phyloP scores from a whole-genome alignment of 2,329 filamentous ascomycete species.

The Fusarium anguioides region DNA sequence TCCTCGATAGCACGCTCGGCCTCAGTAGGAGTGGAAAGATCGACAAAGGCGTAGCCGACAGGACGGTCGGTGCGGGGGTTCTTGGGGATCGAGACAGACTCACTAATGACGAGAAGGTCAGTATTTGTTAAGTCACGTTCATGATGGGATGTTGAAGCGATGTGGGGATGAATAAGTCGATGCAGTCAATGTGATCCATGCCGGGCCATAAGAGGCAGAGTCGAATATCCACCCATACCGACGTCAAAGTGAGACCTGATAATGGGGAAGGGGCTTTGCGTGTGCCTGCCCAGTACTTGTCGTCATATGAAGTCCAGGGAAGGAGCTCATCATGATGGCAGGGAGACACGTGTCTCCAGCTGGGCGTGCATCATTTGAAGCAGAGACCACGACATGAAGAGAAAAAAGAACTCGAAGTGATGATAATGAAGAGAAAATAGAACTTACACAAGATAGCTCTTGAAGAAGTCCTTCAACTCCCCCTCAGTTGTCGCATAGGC shows the following conservation, averaged over 20 bases:
- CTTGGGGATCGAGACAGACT: constrained; percentile 98
- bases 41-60: constrained; percentile 98
- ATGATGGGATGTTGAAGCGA: background rate
- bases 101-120: constrained; percentile 65
- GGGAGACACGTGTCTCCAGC: constrained; percentile 44
- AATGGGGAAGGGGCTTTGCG: constrained; percentile 12
- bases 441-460: constrained; percentile 98
- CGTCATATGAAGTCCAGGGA: constrained; percentile 15
- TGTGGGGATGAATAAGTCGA: background rate
- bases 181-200: background rate
- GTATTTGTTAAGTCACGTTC: constrained; percentile 38
- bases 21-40: constrained; percentile 93
- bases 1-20: constrained; percentile 95
- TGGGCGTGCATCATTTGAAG: background rate
- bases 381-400: background rate
- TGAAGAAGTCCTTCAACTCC: constrained; percentile 99
- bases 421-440: constrained; percentile 6
- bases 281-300: constrained; percentile 19
- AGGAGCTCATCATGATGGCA: constrained; percentile 23
- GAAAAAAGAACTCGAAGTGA: background rate
- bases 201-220: background rate
- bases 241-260: background rate
- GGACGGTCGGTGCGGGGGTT: constrained; percentile 99
- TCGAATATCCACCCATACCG: background rate
- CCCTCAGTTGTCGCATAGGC: constrained; percentile 99